Percentiles rank a stretch among this genome's conserved stretches.
These are phyloP conservation scores for Russula dissimulans DNA, from an alignment of 768 basidiomycete species.

Conservation along the genomic window DNA sequence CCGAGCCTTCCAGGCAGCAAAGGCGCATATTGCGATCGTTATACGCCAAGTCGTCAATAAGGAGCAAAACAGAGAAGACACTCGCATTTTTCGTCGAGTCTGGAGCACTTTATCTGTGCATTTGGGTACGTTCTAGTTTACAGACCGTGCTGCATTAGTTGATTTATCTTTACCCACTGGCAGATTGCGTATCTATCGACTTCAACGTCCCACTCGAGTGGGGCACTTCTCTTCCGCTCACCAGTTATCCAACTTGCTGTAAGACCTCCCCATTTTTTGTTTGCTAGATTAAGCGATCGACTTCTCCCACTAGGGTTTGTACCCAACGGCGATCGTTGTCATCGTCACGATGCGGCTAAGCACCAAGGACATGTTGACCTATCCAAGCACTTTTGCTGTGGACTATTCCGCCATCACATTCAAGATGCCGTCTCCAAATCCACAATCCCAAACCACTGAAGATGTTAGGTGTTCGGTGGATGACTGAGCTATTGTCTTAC, in stretches of 20 bases:
- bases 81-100: conserved; percentile 7
- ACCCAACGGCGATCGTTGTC: conserved; percentile 4
- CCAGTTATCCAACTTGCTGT: conserved; percentile 4
- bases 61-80: neutral
- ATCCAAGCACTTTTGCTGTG: neutral
- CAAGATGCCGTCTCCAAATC: neutral
- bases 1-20: neutral
- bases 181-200: neutral
- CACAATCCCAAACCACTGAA: neutral
- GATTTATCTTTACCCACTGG: neutral
- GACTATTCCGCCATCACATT: neutral
- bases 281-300: neutral
- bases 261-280: neutral
- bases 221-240: neutral
- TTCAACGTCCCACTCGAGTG: neutral
- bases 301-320: neutral
- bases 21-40: neutral
- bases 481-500: neutral
- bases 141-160: neutral
- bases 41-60: neutral
- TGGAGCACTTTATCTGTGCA: neutral
- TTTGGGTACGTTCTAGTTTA: neutral
- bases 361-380: neutral
- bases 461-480: neutral
- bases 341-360: conserved; percentile 7